Conservation (phyloP, 1,139 yeast genomes). For the Barnettozyma hawaiiensis region DNA sequence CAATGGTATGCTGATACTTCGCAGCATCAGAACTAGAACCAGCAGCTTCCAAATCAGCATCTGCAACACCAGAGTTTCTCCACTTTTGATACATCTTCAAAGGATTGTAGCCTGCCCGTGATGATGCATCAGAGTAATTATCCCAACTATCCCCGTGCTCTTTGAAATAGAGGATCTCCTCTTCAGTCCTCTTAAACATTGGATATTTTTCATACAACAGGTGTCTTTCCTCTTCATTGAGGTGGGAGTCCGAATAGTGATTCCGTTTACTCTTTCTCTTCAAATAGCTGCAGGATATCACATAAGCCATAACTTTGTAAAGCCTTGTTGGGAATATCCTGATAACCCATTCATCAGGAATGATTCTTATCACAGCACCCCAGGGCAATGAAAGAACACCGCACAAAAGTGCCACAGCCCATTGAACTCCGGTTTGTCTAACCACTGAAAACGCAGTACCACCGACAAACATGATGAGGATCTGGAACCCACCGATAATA, state of each 20-base stretch:
- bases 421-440: slow-evolving; percentile 74
- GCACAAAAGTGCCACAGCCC: slow-evolving; percentile 85
- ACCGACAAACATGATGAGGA: slow-evolving; percentile 92
- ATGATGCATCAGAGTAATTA: slow-evolving; percentile 4
- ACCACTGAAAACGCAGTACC: slow-evolving; percentile 89
- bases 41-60: slow-evolving; percentile 19
- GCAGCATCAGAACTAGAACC: slow-evolving; percentile 5
- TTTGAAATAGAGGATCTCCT: slow-evolving; percentile 24
- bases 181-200: slow-evolving; percentile 25
- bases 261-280: slow-evolving; percentile 16
- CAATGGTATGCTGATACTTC: slow-evolving; percentile 26
- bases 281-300: slow-evolving; percentile 44
- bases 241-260: slow-evolving; percentile 11
- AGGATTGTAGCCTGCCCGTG: slow-evolving; percentile 16
- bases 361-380: slow-evolving; percentile 66
- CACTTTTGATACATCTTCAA: slow-evolving; percentile 23
- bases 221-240: slow-evolving; percentile 21
- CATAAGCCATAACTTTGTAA: slow-evolving; percentile 42
- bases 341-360: slow-evolving; percentile 78
- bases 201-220: slow-evolving; percentile 22
- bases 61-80: slow-evolving; percentile 14
- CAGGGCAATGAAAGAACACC: slow-evolving; percentile 81
- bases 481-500: slow-evolving; percentile 78
- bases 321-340: slow-evolving; percentile 61
- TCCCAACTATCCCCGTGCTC: slow-evolving; percentile 9